These are phyloP conservation scores for Brettanomyces sp. DNA, from an alignment of 805 yeast genomes.

Conservation along the genomic window DNA sequence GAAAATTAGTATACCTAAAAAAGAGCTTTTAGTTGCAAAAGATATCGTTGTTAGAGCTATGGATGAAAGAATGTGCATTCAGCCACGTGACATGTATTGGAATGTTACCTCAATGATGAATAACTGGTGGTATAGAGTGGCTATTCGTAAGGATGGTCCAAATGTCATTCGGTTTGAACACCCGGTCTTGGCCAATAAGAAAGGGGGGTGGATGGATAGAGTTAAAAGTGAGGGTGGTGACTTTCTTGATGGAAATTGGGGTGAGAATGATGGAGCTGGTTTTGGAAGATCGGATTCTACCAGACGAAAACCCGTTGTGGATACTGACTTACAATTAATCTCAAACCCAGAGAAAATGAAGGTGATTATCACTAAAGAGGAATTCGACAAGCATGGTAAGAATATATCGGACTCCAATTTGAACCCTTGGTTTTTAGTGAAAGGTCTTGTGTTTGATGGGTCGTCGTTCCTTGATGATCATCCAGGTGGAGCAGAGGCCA, in stretches of 20 bases:
- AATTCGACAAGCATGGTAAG: background rate
- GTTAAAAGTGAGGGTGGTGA: slow-evolving; percentile 25
- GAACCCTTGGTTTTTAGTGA: background rate
- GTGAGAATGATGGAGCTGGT: slow-evolving; percentile 16
- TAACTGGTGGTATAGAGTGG: slow-evolving; percentile 29
- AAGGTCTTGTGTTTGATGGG: background rate
- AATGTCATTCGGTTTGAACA: slow-evolving; percentile 17
- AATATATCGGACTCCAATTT: slow-evolving; percentile 4
- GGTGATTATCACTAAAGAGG: slow-evolving; percentile 8
- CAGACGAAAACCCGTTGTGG: slow-evolving; percentile 4
- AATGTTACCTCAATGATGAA: slow-evolving; percentile 28
- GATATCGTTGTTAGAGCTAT: slow-evolving; percentile 27
- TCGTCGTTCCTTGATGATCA: background rate
- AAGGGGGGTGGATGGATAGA: slow-evolving; percentile 30
- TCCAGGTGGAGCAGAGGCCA: slow-evolving; percentile 1
- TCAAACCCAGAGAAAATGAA: slow-evolving; percentile 18
- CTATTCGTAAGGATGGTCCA: slow-evolving; percentile 11
- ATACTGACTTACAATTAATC: slow-evolving; percentile 22
- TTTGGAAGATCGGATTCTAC: background rate
- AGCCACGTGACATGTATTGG: slow-evolving; percentile 30
- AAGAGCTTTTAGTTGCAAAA: slow-evolving; percentile 14
- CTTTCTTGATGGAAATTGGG: slow-evolving; percentile 23
- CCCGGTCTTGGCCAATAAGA: slow-evolving; percentile 17
- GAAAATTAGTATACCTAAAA: slow-evolving; percentile 17
- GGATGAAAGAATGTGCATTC: slow-evolving; percentile 27